phyloP scores from a whole-genome alignment of 768 basidiomycete species.

The Polyporus arcularius region DNA sequence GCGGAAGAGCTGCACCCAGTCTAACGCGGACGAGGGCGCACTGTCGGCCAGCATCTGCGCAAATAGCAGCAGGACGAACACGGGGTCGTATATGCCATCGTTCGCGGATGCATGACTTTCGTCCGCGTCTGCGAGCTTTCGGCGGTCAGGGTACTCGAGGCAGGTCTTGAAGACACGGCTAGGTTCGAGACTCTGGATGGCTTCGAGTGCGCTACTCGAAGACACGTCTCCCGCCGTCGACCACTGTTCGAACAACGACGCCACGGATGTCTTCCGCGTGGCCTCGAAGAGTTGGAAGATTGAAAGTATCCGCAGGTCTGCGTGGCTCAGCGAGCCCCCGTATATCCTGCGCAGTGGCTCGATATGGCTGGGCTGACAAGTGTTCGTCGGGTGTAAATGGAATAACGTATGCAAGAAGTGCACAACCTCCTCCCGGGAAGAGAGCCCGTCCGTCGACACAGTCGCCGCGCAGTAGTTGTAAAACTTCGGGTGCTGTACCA shows the following conservation, averaged over 20 bases:
- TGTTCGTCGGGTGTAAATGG: conserved; percentile 73
- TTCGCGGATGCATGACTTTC: conserved; percentile 20
- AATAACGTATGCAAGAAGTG: conserved; percentile 68
- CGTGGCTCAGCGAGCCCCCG: conserved; percentile 61
- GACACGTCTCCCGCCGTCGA: conserved; percentile 46
- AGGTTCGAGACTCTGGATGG: conserved; percentile 71
- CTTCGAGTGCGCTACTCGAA: conserved; percentile 57
- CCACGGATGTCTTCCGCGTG: conserved; percentile 64
- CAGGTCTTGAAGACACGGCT: conserved; percentile 68
- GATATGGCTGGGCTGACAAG: conserved; percentile 83
- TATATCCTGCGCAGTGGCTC: conserved; percentile 78
- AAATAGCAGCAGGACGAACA: conserved; percentile 71
- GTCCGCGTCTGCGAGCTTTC: conserved; percentile 43
- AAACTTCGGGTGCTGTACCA: conserved; percentile 72
- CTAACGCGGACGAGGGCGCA: conserved; percentile 56
- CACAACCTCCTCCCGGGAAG: conserved; percentile 49
- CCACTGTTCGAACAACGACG: conserved; percentile 68
- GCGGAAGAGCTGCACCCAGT: conserved; percentile 87
- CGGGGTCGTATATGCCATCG: conserved; percentile 73
- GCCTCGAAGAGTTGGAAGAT: conserved; percentile 80
- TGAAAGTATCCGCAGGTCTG: conserved; percentile 69
- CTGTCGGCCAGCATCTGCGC: conserved; percentile 63
- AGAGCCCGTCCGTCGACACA: background rate
- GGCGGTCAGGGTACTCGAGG: conserved; percentile 68
- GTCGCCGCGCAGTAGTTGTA: conserved; percentile 42